Evolutionary conservation across 2,329 filamentous ascomycete species (phyloP).

Genomic region (Epichloe scottii): DNA sequence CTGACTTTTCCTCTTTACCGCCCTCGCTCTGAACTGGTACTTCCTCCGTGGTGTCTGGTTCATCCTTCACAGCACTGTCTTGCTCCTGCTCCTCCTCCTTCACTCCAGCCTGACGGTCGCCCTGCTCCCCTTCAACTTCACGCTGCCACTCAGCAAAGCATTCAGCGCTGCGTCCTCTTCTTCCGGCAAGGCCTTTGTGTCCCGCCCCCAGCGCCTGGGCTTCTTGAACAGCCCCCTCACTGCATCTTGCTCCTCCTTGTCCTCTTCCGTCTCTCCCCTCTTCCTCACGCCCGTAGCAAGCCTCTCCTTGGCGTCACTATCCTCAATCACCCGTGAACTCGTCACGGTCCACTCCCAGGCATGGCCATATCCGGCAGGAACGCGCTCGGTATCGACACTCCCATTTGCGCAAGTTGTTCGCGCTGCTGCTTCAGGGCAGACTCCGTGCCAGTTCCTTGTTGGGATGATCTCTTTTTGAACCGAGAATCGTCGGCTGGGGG

Average conservation of each 20-base stretch:
- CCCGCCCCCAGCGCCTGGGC: conserved; percentile 40
- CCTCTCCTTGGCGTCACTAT: conserved; percentile 23
- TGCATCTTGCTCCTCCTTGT: conserved; percentile 47
- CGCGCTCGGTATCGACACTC: conserved; percentile 70
- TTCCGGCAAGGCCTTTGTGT: conserved; percentile 34
- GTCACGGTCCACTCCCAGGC: conserved; percentile 78
- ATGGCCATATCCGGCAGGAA: conserved; percentile 73
- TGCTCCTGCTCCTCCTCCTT: conserved; percentile 26
- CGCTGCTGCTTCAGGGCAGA: conserved; percentile 72
- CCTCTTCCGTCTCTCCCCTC: conserved; percentile 45
- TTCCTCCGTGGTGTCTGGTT: background rate
- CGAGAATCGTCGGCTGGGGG: background rate
- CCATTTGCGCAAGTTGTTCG: conserved; percentile 77
- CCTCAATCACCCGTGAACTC: conserved; percentile 45
- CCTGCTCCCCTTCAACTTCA: conserved; percentile 11
- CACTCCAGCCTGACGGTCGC: conserved; percentile 16
- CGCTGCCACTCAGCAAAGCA: conserved; percentile 35
- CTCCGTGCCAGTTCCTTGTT: conserved; percentile 15
- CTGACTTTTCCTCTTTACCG: conserved; percentile 1
- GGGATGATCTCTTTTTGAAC: background rate
- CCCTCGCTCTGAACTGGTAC: too few relatives aligned
- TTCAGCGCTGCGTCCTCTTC: conserved; percentile 48
- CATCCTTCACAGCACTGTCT: conserved; percentile 4
- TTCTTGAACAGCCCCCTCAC: conserved; percentile 49
- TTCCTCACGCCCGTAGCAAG: conserved; percentile 46